Evolutionary conservation across 805 yeast genomes (phyloP).

Genomic region (Wilhelminamyces savonicus): DNA sequence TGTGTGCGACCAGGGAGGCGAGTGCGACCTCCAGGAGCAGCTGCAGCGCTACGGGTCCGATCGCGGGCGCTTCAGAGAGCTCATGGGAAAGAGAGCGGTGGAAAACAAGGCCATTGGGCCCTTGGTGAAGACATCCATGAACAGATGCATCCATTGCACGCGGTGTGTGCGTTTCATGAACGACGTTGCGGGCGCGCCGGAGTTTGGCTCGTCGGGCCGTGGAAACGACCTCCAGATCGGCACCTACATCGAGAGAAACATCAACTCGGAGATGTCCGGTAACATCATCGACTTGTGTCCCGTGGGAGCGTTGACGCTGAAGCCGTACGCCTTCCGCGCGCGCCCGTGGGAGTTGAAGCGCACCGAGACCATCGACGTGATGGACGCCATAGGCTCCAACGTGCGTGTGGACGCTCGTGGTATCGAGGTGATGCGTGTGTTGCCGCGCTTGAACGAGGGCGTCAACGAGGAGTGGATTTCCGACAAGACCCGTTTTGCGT

Average conservation of each 20-base stretch:
- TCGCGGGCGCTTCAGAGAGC: conserved; percentile 78
- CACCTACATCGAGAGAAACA: conserved; percentile 77
- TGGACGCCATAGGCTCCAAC: conserved; percentile 79
- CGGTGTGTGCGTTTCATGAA: conserved; percentile 86
- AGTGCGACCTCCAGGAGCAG: conserved; percentile 89
- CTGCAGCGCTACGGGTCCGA: conserved; percentile 77
- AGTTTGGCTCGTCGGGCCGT: conserved; percentile 82
- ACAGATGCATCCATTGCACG: conserved; percentile 89
- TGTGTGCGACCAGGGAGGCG: conserved; percentile 92
- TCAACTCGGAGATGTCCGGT: conserved; percentile 81
- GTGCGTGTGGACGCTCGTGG: conserved; percentile 85
- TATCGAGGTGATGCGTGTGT: conserved; percentile 77
- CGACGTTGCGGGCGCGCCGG: conserved; percentile 91
- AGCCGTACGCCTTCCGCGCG: conserved; percentile 88
- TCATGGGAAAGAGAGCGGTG: conserved; percentile 81
- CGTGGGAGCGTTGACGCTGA: conserved; percentile 85
- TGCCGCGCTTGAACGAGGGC: conserved; percentile 82
- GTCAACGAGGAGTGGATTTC: conserved; percentile 89
- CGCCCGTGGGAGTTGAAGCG: conserved; percentile 91
- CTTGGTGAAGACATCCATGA: conserved; percentile 82
- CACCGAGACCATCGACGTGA: conserved; percentile 79
- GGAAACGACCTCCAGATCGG: conserved; percentile 93
- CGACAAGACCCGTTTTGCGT: conserved; percentile 80
- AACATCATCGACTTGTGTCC: conserved; percentile 86
- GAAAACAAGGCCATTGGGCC: conserved; percentile 92